phyloP scores from a whole-genome alignment of 2,329 filamentous ascomycete genomes.

The Saccharata proteae region DNA sequence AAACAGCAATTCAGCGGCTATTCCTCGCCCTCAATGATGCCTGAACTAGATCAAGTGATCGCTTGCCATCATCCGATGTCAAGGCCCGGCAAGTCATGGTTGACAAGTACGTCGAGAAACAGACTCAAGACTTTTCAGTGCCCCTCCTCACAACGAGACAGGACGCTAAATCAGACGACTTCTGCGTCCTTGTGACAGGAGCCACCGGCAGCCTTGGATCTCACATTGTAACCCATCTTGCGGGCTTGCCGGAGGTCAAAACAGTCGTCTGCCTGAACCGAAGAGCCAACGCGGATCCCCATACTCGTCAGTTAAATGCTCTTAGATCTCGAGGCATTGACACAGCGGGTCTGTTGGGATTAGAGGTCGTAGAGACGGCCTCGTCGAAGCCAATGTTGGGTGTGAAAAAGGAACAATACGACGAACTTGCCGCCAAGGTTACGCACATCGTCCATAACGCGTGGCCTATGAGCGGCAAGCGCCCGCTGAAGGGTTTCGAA shows the following conservation, averaged over 20 bases:
- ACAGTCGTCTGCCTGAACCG: conserved; percentile 38
- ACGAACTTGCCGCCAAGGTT: conserved; percentile 22
- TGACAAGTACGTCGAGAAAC: conserved; percentile 1
- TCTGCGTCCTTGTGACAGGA: conserved; percentile 28
- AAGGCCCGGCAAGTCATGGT: conserved; percentile 1
- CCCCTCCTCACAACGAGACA: background rate
- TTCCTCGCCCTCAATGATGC: conserved; percentile 8
- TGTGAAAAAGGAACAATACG: conserved; percentile 28
- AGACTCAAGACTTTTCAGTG: background rate
- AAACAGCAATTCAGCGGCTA: conserved; percentile 9
- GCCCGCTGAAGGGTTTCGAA: conserved; percentile 38
- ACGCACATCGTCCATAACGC: conserved; percentile 45
- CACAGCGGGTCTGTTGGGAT: conserved; percentile 19
- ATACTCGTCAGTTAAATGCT: conserved; percentile 23
- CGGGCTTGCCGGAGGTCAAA: conserved; percentile 17
- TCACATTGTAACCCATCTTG: conserved; percentile 22
- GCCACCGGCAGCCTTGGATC: conserved; percentile 28
- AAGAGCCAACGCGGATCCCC: conserved; percentile 15
- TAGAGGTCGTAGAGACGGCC: conserved; percentile 38
- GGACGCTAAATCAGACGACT: background rate
- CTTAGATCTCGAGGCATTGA: conserved; percentile 12
- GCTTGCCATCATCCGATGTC: background rate
- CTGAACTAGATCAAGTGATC: too few relatives aligned
- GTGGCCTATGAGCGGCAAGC: conserved; percentile 44
- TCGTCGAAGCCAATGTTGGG: conserved; percentile 37